Base-by-base conservation (phyloP, 306 rosid species). In the Cucurbita moschata region DNA sequence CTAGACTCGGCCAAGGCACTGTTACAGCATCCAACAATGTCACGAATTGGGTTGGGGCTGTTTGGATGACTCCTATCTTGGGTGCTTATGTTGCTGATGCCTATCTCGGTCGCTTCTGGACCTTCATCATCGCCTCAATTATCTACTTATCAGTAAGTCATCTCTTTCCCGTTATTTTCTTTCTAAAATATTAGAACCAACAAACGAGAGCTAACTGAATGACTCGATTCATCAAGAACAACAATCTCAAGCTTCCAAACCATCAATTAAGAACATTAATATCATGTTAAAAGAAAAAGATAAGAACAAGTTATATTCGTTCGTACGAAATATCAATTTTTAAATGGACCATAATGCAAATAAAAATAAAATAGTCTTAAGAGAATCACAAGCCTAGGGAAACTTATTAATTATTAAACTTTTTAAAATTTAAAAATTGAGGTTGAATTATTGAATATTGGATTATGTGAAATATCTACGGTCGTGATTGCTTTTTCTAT, bases 81-180 rank as follows among this genome's bases (percentile, higher is more conserved):
- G 98, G 98, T 0, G 97, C 98, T 13, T 94, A 86, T 5, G 40
- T 90, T 21, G 98, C 97, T 0, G 96, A 94, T n/a, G 90, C 97
- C 68, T 84, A 81, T 51, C 92, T 90, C 8, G 97, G 97, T 4
- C 96, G 94, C 16, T 94, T 85, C 14, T 86, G 86, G 92, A 94
- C 98, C 1, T 94, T 90, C 64, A 63, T 86, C 40, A 50, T 80
- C 12, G 87, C 98, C 26, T 81, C 87, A 11, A 6, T 60, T 15
- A 69, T 90, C 50, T 89, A 94, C 73, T 84, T 94, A n/a, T 72
- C 80, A 35, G 98, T 90, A 84, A n/a, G 57, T 63, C 3, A 3
- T 0, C 8, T 44, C 59, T 42, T 3, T 3, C 35, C 0, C 4
- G 35, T 2, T 30, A 30, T 30, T 30, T 30, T 30, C 35, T 30